Evolutionary conservation across 2,329 filamentous ascomycete genomes (phyloP).

Genomic region (Setomelanomma holmii): DNA sequence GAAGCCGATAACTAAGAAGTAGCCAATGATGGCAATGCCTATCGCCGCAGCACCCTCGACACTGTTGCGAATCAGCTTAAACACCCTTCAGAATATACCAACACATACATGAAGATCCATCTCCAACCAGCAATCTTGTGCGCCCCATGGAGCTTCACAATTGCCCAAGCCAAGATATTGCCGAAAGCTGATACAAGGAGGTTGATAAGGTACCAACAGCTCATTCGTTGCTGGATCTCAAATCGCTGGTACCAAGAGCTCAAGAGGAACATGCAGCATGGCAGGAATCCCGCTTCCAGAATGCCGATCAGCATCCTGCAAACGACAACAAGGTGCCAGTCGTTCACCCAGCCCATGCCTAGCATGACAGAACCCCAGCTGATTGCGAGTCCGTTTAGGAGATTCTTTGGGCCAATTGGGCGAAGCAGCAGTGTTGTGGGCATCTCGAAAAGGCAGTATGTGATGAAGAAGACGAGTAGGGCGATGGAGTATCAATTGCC

Average conservation of each 20-base stretch:
- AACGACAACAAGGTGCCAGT: conserved; percentile 40
- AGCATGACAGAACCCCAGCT: conserved; percentile 30
- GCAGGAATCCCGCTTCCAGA: conserved; percentile 39
- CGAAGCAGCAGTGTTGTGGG: conserved; percentile 59
- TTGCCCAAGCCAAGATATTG: conserved; percentile 46
- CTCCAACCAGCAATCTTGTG: conserved; percentile 40
- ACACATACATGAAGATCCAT: conserved; percentile 32
- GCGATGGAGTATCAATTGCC: conserved; percentile 56
- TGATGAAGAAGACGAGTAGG: conserved; percentile 61
- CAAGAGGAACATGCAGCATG: conserved; percentile 46
- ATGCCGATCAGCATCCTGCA: conserved; percentile 38
- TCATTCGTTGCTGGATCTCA: conserved; percentile 37
- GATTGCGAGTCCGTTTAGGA: conserved; percentile 24
- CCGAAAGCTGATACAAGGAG: conserved; percentile 34
- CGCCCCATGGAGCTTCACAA: conserved; percentile 30
- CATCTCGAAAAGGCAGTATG: conserved; percentile 60
- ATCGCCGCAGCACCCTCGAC: conserved; percentile 40
- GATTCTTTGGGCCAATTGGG: conserved; percentile 28
- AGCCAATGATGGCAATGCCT: conserved; percentile 36
- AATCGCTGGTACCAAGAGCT: conserved; percentile 48
- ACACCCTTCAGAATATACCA: background rate
- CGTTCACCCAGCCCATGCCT: conserved; percentile 41
- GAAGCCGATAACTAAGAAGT: conserved; percentile 53
- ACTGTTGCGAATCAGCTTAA: conserved; percentile 1
- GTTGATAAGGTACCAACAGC: conserved; percentile 51